Conservation (phyloP, 2,329 filamentous ascomycete species). For the Aureobasidium leucospermi region DNA sequence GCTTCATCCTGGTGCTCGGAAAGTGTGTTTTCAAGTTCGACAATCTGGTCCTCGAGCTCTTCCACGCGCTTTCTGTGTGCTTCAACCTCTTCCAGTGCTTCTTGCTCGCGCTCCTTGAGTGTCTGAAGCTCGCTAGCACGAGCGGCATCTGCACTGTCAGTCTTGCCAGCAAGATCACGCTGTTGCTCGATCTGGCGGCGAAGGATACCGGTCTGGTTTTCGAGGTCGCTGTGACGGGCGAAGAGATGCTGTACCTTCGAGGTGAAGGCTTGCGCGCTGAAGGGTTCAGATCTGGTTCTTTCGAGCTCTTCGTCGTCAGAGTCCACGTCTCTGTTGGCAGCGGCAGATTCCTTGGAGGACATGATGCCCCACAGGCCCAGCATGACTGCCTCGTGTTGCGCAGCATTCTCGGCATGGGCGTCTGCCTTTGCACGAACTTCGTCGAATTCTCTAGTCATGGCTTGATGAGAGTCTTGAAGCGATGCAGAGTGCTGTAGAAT, state of each 20-base stretch:
- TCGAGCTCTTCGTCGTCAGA: constrained; percentile 28
- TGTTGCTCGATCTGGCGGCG: constrained; percentile 93
- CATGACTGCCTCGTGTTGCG: constrained; percentile 50
- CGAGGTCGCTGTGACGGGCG: constrained; percentile 64
- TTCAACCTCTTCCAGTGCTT: constrained; percentile 25
- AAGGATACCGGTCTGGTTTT: constrained; percentile 82
- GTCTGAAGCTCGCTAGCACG: constrained; percentile 23
- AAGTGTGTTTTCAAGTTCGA: constrained; percentile 27
- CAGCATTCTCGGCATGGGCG: constrained; percentile 32
- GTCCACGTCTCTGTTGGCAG: constrained; percentile 15
- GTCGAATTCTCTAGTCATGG: constrained; percentile 15
- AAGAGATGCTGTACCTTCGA: constrained; percentile 73
- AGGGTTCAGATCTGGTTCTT: constrained; percentile 41
- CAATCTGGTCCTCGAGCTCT: constrained; percentile 19
- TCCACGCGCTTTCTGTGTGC: constrained; percentile 26
- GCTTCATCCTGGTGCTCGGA: constrained; percentile 27
- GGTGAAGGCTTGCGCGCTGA: constrained; percentile 69
- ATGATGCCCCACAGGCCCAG: constrained; percentile 48
- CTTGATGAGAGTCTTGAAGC: constrained; percentile 21
- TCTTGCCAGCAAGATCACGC: constrained; percentile 82
- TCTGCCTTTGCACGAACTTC: constrained; percentile 20
- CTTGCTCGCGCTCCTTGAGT: constrained; percentile 18
- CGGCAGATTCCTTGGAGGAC: constrained; percentile 34
- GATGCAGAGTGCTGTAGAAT: constrained; percentile 25
- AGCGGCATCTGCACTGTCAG: constrained; percentile 52